A percentile compares a stretch with the other conserved stretches of the same genome.
These are phyloP conservation scores for Auriscalpium microsporum DNA, from an alignment of 768 basidiomycete genomes.

Conservation along the genomic window DNA sequence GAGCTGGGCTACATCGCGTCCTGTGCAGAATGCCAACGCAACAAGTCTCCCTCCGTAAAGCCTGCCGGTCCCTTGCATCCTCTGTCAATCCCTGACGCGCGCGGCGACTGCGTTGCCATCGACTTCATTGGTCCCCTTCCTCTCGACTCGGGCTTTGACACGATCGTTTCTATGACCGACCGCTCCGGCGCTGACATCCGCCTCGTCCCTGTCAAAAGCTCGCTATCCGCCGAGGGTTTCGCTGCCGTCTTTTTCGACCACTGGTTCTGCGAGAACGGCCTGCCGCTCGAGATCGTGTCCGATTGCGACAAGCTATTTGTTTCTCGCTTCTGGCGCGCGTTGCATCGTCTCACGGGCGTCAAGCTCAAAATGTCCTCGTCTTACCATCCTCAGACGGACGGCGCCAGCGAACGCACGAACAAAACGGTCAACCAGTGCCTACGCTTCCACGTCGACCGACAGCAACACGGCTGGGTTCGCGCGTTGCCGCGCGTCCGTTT, in stretches of 20 bases:
- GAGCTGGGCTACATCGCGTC: conserved; percentile 19
- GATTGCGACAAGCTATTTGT: no score
- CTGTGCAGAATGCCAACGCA: conserved; percentile 17
- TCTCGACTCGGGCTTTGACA: conserved; percentile 17
- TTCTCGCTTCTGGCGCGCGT: conserved; percentile 24
- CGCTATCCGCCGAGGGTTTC: conserved; percentile 12
- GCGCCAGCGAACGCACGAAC: no score
- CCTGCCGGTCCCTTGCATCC: conserved; percentile 19
- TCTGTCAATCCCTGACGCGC: conserved; percentile 15
- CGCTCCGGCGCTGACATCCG: conserved; percentile 12
- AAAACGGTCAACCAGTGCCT: not conserved
- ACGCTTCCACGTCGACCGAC: conserved; percentile 15
- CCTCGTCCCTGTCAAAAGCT: conserved; percentile 1
- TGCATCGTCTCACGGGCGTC: conserved; percentile 20
- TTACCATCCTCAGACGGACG: conserved; percentile 19
- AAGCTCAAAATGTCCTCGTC: conserved; percentile 25
- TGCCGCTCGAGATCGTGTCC: no score
- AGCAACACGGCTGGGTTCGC: conserved; percentile 14
- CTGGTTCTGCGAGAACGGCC: no score
- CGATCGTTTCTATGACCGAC: conserved; percentile 20
- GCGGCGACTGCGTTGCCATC: conserved; percentile 14
- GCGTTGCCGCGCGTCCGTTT: conserved; percentile 18
- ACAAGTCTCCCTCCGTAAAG: conserved; percentile 1
- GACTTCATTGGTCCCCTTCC: conserved; percentile 15
- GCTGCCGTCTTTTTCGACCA: not conserved